These are phyloP conservation scores for Fusarium torreyae DNA, from an alignment of 2,329 filamentous ascomycete species.

Conservation along the genomic window DNA sequence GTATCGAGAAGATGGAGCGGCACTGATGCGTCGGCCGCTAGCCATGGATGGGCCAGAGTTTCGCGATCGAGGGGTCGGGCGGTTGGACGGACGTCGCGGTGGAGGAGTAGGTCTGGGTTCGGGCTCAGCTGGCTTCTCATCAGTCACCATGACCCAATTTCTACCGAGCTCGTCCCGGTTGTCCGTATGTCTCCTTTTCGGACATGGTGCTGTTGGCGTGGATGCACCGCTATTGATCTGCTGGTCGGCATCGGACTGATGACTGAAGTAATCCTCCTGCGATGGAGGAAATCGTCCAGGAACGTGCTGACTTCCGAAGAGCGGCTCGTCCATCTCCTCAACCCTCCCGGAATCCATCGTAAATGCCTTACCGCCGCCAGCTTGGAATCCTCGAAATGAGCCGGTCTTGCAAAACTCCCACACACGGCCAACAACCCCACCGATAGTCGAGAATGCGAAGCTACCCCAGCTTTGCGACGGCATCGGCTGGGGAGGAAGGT, in stretches of 20 bases:
- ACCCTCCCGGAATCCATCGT: slow-evolving; percentile 59
- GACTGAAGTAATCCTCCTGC: slow-evolving; percentile 48
- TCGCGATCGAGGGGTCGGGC: slow-evolving; percentile 51
- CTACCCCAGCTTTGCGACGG: slow-evolving; percentile 67
- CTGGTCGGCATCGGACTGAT: slow-evolving; percentile 46
- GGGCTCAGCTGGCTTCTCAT: slow-evolving; percentile 49
- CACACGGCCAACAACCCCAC: slow-evolving; percentile 80
- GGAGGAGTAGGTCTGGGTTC: slow-evolving; percentile 44
- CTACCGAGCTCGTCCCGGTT: slow-evolving; percentile 70
- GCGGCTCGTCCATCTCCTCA: slow-evolving; percentile 42
- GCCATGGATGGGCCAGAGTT: slow-evolving; percentile 53
- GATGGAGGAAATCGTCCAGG: slow-evolving; percentile 52
- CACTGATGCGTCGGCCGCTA: slow-evolving; percentile 62
- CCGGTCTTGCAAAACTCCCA: slow-evolving; percentile 85
- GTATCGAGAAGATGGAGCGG: slow-evolving; percentile 52
- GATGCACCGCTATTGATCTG: slow-evolving; percentile 54
- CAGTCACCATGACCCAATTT: slow-evolving; percentile 80
- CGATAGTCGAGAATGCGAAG: slow-evolving; percentile 73
- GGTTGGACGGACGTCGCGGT: slow-evolving; percentile 46
- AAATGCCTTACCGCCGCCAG: slow-evolving; percentile 84
- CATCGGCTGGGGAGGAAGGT: slow-evolving; percentile 50
- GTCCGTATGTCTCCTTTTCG: slow-evolving; percentile 70
- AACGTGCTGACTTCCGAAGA: slow-evolving; percentile 44
- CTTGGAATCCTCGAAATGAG: slow-evolving; percentile 87
- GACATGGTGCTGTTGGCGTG: slow-evolving; percentile 62